A percentile compares a stretch with the other conserved stretches of the same genome.
phyloP scores from a whole-genome alignment of 208 protist genomes.

The Wallacemonas sp. region DNA sequence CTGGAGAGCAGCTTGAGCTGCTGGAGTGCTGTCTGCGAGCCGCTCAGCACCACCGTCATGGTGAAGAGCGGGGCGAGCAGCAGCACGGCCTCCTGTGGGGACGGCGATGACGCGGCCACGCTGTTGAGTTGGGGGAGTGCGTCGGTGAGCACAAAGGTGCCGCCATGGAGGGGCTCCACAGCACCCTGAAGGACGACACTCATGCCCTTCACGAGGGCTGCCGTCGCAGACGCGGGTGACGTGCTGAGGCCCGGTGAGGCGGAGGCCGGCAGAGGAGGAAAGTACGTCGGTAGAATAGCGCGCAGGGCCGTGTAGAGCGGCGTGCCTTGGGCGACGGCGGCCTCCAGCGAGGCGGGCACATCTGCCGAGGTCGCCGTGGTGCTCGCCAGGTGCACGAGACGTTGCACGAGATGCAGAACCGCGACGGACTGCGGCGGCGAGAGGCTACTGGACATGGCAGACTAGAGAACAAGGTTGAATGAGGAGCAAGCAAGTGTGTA shows the following conservation, averaged over 20 bases:
- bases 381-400: neutral
- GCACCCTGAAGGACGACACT: neutral
- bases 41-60: constrained; percentile 63
- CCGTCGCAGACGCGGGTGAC: neutral
- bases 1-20: constrained; percentile 47
- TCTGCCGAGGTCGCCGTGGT: neutral
- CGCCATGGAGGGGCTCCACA: neutral
- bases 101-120: neutral
- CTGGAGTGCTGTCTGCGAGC: constrained; percentile 31
- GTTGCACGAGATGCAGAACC: constrained; percentile 7
- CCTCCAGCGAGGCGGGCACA: neutral
- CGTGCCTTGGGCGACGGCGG: neutral
- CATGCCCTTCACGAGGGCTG: constrained; percentile 6
- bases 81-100: neutral
- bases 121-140: neutral
- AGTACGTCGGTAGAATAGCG: neutral
- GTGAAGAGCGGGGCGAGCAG: constrained; percentile 47
- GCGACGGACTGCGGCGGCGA: neutral
- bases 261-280: constrained; percentile 6
- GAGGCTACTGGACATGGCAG: neutral
- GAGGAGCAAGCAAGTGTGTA: neutral
- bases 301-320: neutral
- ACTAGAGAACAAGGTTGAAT: neutral
- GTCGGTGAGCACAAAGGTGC: neutral
- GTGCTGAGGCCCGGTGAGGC: no score